phyloP scores from a whole-genome alignment of 1,139 yeast genomes.

The Kodamaea anthophila region DNA sequence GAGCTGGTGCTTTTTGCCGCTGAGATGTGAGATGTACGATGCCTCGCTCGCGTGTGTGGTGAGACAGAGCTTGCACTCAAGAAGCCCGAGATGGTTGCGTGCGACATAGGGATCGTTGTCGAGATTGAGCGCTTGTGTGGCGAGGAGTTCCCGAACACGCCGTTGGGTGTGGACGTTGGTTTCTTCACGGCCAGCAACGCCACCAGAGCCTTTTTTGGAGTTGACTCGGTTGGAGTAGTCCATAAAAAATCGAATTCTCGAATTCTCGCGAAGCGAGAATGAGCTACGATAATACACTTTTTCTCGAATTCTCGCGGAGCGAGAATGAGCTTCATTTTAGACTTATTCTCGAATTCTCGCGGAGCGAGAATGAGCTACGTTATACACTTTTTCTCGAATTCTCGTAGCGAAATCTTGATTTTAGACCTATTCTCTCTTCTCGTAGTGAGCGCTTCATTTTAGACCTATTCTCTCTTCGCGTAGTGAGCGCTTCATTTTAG shows the following conservation, averaged over 20 bases:
- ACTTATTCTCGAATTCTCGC: no score
- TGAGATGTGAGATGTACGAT: slow-evolving; percentile 74
- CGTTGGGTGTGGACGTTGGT: slow-evolving; percentile 61
- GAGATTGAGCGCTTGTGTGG: slow-evolving; percentile 54
- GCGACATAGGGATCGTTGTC: slow-evolving; percentile 75
- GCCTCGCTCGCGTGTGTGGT: slow-evolving; percentile 72
- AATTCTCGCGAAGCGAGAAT: no score
- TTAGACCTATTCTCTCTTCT: no score
- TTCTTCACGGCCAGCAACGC: slow-evolving; percentile 65
- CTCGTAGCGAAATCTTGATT: no score
- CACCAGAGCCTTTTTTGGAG: slow-evolving; percentile 54
- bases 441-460: no score
- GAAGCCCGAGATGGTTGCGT: slow-evolving; percentile 64
- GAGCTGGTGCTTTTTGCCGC: slow-evolving; percentile 70
- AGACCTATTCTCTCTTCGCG: no score
- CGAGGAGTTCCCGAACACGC: slow-evolving; percentile 57
- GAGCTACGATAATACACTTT: no score
- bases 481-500: no score
- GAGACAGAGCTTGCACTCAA: slow-evolving; percentile 71
- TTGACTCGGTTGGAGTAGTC: slow-evolving; percentile 42
- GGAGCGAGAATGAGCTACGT: no score
- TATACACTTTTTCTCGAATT: not conserved
- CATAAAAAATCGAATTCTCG: slow-evolving; percentile 22
- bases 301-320: no score
- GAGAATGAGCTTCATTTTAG: no score